Evolutionary conservation across 495 filamentous ascomycete genomes (phyloP).

Genomic region (Neurospora sp.): DNA sequence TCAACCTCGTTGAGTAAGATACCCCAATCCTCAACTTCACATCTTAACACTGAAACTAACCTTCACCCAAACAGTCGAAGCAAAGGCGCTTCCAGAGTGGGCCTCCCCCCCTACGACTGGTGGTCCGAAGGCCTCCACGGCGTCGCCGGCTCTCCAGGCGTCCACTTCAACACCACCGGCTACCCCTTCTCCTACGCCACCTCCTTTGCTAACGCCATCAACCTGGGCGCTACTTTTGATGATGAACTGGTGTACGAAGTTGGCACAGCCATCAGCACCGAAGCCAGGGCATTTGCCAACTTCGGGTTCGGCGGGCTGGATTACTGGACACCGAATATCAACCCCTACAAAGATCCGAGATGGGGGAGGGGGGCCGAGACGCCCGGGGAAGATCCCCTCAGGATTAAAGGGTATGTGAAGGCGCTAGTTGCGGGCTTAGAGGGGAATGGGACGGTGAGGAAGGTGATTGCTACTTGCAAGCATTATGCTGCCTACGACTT

Average conservation of each 20-base stretch:
- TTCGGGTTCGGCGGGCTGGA: constrained; percentile 46
- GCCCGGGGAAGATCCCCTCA: constrained; percentile 8
- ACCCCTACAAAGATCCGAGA: constrained; percentile 46
- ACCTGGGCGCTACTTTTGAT: constrained; percentile 36
- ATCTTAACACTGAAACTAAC: not conserved
- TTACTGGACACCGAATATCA: constrained; percentile 61
- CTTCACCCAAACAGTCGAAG: constrained; percentile 16
- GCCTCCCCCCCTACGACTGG: constrained; percentile 37
- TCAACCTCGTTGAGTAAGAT: constrained; percentile 15
- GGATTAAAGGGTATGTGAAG: constrained; percentile 44
- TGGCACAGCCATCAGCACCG: constrained; percentile 41
- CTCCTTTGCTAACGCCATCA: constrained; percentile 37
- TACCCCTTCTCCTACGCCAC: constrained; percentile 37
- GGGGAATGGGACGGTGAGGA: constrained; percentile 30
- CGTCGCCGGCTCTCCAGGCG: constrained; percentile 27
- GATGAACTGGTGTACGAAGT: constrained; percentile 34
- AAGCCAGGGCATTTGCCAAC: constrained; percentile 61
- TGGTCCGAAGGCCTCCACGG: constrained; percentile 46
- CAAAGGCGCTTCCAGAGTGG: constrained; percentile 16
- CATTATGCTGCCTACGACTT: constrained; percentile 59
- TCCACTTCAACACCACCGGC: constrained; percentile 15
- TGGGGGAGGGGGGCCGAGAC: constrained; percentile 38
- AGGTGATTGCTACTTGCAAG: constrained; percentile 54
- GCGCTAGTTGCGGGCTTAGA: constrained; percentile 52
- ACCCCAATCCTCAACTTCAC: not conserved